Conservation (phyloP, 306 rosid species). For the Rosa chinensis region DNA sequence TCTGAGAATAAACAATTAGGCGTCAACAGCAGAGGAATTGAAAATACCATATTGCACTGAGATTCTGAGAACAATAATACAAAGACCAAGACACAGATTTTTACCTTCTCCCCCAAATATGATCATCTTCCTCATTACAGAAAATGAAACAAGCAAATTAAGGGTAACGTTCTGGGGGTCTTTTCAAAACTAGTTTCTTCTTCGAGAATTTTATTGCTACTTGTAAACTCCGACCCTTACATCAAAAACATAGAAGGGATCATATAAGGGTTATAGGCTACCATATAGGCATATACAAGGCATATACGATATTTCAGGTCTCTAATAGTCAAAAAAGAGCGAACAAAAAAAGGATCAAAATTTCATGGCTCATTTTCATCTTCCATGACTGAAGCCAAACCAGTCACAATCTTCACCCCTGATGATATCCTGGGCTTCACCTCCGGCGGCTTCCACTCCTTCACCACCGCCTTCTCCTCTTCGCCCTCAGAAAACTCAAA, state of each 20-base stretch:
- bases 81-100: background rate
- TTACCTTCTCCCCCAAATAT: background rate
- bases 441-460: conserved; percentile 55
- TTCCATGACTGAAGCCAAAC: conserved; percentile 57
- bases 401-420: conserved; percentile 52
- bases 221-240: conserved; percentile 55
- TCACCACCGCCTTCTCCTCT: conserved; percentile 25
- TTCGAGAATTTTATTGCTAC: conserved; percentile 37
- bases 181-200: conserved; percentile 21
- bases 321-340: background rate
- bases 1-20: background rate
- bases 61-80: background rate
- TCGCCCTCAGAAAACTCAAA: conserved; percentile 26
- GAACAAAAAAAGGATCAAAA: conserved; percentile 32
- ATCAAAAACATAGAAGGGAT: conserved; percentile 54
- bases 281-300: conserved; percentile 12
- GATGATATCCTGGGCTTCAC: conserved; percentile 41
- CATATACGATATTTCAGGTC: conserved; percentile 22
- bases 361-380: conserved; percentile 42
- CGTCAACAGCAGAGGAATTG: background rate
- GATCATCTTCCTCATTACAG: background rate
- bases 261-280: conserved; percentile 30
- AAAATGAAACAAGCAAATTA: background rate
- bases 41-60: background rate
- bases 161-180: background rate